A percentile compares a stretch with the other conserved stretches of the same genome.
phyloP scores from a whole-genome alignment of 331 rosid species.

The Cydonia oblonga region DNA sequence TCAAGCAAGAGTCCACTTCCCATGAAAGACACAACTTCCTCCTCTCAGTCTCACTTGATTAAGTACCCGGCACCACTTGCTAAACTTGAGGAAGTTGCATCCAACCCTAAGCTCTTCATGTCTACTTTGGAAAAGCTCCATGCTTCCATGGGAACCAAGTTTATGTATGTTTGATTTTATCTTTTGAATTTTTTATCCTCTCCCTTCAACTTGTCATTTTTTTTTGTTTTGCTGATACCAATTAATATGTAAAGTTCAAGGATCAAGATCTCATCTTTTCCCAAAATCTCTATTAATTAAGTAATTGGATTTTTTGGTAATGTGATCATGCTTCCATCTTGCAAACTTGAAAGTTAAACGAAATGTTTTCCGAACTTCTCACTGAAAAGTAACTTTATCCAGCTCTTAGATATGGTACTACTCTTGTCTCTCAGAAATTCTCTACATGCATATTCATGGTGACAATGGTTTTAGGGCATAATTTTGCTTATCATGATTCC shows the following conservation, averaged over 20 bases:
- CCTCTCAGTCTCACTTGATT: conserved; percentile 6
- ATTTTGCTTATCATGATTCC: background rate
- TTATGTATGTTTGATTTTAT: conserved; percentile 41
- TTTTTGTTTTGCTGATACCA: background rate
- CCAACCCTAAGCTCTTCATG: conserved; percentile 47
- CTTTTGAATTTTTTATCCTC: background rate
- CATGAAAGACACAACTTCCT: conserved; percentile 22
- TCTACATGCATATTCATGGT: background rate
- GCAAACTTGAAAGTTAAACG: background rate
- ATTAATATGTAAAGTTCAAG: background rate
- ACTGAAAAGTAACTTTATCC: background rate
- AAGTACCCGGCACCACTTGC: conserved; percentile 55
- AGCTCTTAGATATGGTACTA: background rate
- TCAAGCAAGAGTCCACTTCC: conserved; percentile 22
- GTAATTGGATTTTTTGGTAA: background rate
- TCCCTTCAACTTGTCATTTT: background rate
- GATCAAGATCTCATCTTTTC: background rate
- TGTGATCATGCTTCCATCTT: background rate
- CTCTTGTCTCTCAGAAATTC: background rate
- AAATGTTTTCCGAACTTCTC: background rate
- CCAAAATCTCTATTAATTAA: background rate
- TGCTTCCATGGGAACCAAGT: conserved; percentile 63
- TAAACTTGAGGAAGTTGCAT: conserved; percentile 46
- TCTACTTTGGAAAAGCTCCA: conserved; percentile 67
- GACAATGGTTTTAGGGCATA: background rate